These are phyloP conservation scores for Cladosporium sphaerospermum DNA, from an alignment of 2,329 filamentous ascomycete species.

Conservation along the genomic window DNA sequence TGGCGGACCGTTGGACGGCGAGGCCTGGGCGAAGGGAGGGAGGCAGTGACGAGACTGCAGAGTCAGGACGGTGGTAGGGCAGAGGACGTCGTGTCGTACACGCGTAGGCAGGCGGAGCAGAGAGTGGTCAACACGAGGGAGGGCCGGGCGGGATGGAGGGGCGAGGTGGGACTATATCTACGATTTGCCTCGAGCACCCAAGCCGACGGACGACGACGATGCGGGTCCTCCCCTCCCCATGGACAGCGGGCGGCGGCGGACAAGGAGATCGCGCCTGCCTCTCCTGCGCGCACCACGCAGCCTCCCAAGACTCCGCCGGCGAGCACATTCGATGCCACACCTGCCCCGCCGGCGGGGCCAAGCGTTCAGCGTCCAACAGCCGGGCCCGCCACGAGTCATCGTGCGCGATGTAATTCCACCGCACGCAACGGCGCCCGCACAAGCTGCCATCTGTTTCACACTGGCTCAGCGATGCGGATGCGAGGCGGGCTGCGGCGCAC, in stretches of 20 bases:
- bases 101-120: no score
- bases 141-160: background rate
- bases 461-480: slow-evolving; percentile 4
- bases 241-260: background rate
- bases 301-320: slow-evolving; percentile 1
- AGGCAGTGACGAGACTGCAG: background rate
- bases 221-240: background rate
- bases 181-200: background rate
- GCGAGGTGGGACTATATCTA: slow-evolving; percentile 11
- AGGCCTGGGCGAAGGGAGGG: slow-evolving; percentile 4
- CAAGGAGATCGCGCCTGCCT: slow-evolving; percentile 9
- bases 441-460: slow-evolving; percentile 5
- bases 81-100: background rate
- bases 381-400: slow-evolving; percentile 6
- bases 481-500: background rate
- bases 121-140: background rate
- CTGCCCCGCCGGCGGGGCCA: slow-evolving; percentile 2
- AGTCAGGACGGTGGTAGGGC: background rate
- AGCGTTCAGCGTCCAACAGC: background rate
- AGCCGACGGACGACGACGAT: background rate
- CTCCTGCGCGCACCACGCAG: background rate
- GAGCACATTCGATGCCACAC: background rate
- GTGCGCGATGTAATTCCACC: background rate
- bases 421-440: slow-evolving; percentile 1
- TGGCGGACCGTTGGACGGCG: slow-evolving; percentile 1